phyloP scores from a whole-genome alignment of 208 protist genomes.

The Leishmania tarentolae region DNA sequence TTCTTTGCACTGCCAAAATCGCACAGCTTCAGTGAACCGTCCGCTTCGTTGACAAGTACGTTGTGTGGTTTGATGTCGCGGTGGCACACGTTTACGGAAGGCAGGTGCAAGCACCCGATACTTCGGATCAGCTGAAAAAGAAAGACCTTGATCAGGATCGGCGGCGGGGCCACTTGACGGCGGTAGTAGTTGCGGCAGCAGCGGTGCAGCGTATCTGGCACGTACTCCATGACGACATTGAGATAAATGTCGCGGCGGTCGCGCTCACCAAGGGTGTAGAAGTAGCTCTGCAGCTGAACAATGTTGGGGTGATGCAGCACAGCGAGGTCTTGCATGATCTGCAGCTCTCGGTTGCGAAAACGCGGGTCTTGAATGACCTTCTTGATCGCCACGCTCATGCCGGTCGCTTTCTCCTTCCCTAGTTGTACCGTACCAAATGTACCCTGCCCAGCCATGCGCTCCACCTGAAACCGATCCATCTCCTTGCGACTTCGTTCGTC shows the following conservation, averaged over 20 bases:
- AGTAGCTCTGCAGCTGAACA: conserved; percentile 95
- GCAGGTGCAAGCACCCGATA: conserved; percentile 96
- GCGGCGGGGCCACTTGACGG: conserved; percentile 66
- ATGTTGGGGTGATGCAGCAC: conserved; percentile 94
- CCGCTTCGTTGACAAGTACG: conserved; percentile 98
- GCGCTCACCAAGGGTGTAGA: conserved; percentile 95
- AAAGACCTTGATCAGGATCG: conserved; percentile 84
- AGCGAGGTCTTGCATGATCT: conserved; percentile 92
- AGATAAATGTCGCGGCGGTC: conserved; percentile 97
- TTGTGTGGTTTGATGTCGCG: conserved; percentile 99
- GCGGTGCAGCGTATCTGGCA: conserved; percentile 98
- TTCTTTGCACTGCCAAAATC: conserved; percentile 99
- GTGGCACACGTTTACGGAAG: conserved; percentile 93
- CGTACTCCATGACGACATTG: conserved; percentile 99
- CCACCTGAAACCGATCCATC: conserved; percentile 89
- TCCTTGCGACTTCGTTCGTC: conserved; percentile 74
- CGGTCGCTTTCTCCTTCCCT: conserved; percentile 78
- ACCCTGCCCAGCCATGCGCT: conserved; percentile 95
- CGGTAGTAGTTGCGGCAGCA: conserved; percentile 95
- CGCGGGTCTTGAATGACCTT: conserved; percentile 96
- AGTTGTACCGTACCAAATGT: conserved; percentile 97
- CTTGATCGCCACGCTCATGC: conserved; percentile 82
- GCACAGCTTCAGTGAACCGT: conserved; percentile 96
- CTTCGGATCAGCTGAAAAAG: conserved; percentile 89
- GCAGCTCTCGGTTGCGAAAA: conserved; percentile 98